Evolutionary conservation across 2,329 filamentous ascomycete genomes (phyloP), one percentile per base, ranked within the genome.

Genomic region (Phialophora chinensis): DNA sequence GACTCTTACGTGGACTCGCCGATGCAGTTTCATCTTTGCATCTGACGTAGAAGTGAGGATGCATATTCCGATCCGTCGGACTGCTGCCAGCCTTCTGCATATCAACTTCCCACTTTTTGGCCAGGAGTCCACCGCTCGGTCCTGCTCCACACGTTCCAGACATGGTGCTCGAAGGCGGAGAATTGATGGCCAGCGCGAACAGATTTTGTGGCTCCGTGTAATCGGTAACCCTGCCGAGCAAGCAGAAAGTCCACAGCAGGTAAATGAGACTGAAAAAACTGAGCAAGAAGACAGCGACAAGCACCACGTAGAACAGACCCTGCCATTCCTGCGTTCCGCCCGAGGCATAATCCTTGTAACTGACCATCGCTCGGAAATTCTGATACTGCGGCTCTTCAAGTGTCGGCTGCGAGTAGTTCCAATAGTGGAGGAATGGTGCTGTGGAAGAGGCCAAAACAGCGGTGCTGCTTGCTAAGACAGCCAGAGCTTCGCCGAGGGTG

Each of bases 161-260:
- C n/a, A 89, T 71, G 3, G 80, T 76, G 2, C 33, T 61, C 3
- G 59, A 61, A 20, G 59, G 59, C 33, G 80, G 74, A 5, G 79
- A 83, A 0, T 84, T 92, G 60, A 93, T 81, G 1, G 90, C 89
- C 0, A 93, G 78, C 0, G 87, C 82, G 72, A 93, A 93, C 1
- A 93, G 79, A 74, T 93, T 93, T 62, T 89, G 87, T 0, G 91
- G 90, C 73, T 94, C 91, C 0, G 88, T 91, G 74, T 90, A 93
- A 78, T 94, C 91, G 0, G 90, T 93, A 7, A 94, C 86, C 25
- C 91, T 84, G 0, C 86, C 86, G 0, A 80, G 80, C 5, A 61
- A 80, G 74, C 69, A 84, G 73, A 56, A 66, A 12, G 60, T 62
- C 60, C 50, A 62, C 50, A 62, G 12, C 50, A 55, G 52, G 52